A percentile compares a stretch with the other conserved stretches of the same genome.
phyloP scores from a whole-genome alignment of 352 stramenopile genomes.

The Thalassiosira livingstoniorum region DNA sequence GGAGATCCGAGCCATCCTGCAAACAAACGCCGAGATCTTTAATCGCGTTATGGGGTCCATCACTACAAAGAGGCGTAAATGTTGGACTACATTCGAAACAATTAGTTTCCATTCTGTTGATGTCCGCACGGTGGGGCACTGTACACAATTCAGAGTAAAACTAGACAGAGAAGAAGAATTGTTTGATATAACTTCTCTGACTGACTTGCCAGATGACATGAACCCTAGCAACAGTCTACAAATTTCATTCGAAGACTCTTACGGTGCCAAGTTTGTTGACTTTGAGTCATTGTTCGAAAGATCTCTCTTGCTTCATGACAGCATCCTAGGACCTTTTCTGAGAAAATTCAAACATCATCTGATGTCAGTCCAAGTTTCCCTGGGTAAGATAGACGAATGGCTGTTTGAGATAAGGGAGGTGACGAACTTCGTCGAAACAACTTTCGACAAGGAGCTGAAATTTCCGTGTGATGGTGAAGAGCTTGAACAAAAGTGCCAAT shows the following conservation, averaged over 20 bases:
- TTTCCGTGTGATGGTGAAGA: background rate
- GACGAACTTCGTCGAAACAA: background rate
- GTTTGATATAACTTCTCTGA: slow-evolving; percentile 28
- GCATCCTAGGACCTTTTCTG: slow-evolving; percentile 40
- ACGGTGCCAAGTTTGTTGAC: slow-evolving; percentile 33
- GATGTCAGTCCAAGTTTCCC: slow-evolving; percentile 48
- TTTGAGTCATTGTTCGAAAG: slow-evolving; percentile 45
- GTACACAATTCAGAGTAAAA: slow-evolving; percentile 16
- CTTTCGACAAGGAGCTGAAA: background rate
- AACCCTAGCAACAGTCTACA: background rate
- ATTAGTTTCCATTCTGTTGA: too few species aligned
- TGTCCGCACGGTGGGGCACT: background rate
- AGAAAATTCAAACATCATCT: slow-evolving; percentile 56
- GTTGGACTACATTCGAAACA: too few species aligned
- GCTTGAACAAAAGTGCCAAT: too few species aligned
- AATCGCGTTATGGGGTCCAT: slow-evolving; percentile 33
- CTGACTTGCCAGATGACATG: slow-evolving; percentile 16
- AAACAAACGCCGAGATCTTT: slow-evolving; percentile 48
- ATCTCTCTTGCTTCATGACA: slow-evolving; percentile 37
- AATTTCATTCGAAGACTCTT: background rate
- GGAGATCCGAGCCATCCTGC: slow-evolving; percentile 49
- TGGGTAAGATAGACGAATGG: slow-evolving; percentile 57
- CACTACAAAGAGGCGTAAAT: background rate
- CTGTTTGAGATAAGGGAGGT: slow-evolving; percentile 25
- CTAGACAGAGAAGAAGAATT: background rate